These are phyloP conservation scores for Aureobasidium sp. DNA, from an alignment of 2,329 filamentous ascomycete genomes.

Conservation along the genomic window DNA sequence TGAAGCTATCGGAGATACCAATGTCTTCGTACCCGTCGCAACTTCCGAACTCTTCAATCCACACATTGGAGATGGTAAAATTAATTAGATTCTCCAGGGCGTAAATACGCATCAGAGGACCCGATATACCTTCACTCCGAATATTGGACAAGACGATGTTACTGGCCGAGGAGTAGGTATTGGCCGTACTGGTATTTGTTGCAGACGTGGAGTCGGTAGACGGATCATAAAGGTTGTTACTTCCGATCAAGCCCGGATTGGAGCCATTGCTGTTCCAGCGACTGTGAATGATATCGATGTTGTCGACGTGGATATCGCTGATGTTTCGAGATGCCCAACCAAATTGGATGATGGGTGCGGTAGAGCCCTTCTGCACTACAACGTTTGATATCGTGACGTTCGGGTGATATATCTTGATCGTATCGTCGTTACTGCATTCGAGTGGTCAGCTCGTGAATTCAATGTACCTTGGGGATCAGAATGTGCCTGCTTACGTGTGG, in stretches of 20 bases:
- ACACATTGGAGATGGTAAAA: background rate
- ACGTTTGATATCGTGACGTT: background rate
- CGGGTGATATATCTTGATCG: background rate
- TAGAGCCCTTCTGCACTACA: background rate
- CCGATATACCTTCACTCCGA: background rate
- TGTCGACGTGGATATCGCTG: background rate
- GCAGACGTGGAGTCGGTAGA: background rate
- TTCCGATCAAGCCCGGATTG: constrained; percentile 1
- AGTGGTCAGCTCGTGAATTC: background rate
- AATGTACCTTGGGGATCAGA: rapidly evolving
- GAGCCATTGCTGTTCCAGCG: constrained; percentile 9
- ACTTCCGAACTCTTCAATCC: constrained; percentile 5
- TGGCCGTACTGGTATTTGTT: background rate
- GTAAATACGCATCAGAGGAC: constrained; percentile 3
- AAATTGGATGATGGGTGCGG: constrained; percentile 1
- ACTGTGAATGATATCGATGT: constrained; percentile 2
- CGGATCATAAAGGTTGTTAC: constrained; percentile 1
- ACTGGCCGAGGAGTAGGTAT: background rate
- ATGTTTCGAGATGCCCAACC: constrained; percentile 8
- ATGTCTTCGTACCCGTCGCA: background rate
- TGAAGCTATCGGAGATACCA: constrained; percentile 3
- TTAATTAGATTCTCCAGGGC: background rate
- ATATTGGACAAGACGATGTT: background rate
- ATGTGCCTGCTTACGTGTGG: background rate
- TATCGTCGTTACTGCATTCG: background rate